Evolutionary conservation across 2,329 filamentous ascomycete genomes (phyloP), one percentile per base, ranked within the genome.

Genomic region (Falciphora oryzae): DNA sequence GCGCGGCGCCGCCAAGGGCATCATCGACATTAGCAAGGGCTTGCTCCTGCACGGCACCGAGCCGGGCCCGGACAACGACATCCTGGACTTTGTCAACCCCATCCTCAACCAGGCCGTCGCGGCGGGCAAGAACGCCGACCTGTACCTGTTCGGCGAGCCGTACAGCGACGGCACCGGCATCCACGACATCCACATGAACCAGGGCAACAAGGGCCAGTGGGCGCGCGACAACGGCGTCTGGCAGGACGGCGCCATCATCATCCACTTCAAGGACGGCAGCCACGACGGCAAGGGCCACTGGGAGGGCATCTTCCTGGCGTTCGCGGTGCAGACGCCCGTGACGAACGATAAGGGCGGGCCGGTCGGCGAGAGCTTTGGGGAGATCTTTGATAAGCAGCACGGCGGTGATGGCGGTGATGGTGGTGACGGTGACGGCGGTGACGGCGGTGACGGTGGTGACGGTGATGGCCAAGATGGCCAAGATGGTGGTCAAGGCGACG

Each of bases 121-220:
- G 44, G 38, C 38, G 38, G 38, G 38, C 38, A 61, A 71, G 22
- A 73, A 75, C 53, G 75, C 76, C 4, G 73, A 71, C 14, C 71
- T 76, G 57, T 78, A 76, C 66, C 69, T 78, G 27, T 78, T 71
- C 62, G 76, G 76, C 8, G 72, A 71, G n/a, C 71, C 73, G 27
- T 77, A 73, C 65, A 68, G 68, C 25, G 68, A 71, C 61, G 63
- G 60, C n/a, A 56, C 66, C 25, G 75, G 75, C 1, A 75, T 77
- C 50, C 74, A 78, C 66, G 75, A 78, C 63, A 70, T 78, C 13
- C 77, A 78, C 66, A 77, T 77, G 75, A 77, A 77, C 61, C 76
- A 77, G 67, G 75, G 75, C 57, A 77, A 74, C 66, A 66, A 69
- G 27, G 69, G 66, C 29, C 61, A 68, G 10, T 75, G 69, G 32